These are phyloP conservation scores for Corniculantispora saksenae DNA, from an alignment of 2,329 filamentous ascomycete genomes.

Conservation along the genomic window DNA sequence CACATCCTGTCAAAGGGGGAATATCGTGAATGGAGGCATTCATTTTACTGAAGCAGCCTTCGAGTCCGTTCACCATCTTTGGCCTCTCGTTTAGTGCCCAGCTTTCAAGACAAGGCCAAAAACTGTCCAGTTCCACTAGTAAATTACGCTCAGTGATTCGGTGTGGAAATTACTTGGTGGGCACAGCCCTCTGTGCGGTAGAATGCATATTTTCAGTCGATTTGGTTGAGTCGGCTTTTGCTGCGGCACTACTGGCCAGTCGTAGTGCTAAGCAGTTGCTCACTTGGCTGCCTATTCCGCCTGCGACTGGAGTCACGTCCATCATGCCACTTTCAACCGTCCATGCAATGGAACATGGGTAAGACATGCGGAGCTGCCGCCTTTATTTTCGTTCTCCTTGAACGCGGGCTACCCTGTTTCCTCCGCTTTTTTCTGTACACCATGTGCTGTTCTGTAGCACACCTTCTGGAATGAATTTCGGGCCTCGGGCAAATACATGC, in stretches of 20 bases:
- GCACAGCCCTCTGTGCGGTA: not conserved
- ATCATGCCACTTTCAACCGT: not conserved
- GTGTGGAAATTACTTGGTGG: not conserved
- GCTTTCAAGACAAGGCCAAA: not conserved
- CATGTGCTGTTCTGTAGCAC: not conserved
- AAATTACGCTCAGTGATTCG: not conserved
- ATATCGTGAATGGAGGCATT: too few species aligned
- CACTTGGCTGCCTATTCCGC: not conserved
- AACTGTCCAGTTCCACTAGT: not conserved
- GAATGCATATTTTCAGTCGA: not conserved
- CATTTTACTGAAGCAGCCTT: not conserved
- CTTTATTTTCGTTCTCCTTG: not conserved
- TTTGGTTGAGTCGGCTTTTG: not conserved
- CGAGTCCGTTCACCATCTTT: not conserved
- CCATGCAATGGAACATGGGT: not conserved
- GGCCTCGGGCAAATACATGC: too few species aligned
- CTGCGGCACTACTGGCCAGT: not conserved
- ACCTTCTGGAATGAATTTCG: too few species aligned
- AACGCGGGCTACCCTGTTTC: not conserved
- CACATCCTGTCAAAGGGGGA: constrained; percentile 1
- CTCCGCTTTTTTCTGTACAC: not conserved
- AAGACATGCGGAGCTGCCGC: not conserved
- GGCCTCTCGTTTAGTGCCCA: not conserved
- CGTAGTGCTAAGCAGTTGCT: not conserved
- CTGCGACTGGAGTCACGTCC: not conserved